Evolutionary conservation across 164 flowering plant species (phyloP).

Genomic region (Chimonanthus praecox): DNA sequence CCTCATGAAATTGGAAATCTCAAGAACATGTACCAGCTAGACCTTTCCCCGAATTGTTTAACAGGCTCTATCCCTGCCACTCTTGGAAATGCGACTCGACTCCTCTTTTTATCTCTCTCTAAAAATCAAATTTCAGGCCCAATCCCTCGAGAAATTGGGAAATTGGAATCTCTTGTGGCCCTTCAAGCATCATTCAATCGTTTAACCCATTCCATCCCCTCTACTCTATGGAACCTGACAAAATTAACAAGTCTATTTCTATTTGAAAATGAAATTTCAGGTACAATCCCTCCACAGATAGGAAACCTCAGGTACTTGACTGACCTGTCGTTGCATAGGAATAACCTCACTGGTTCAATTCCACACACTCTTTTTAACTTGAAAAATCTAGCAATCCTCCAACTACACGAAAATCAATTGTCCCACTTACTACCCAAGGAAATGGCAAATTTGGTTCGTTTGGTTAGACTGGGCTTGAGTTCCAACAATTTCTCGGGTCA

Average conservation of each 20-base stretch:
- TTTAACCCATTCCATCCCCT: slow-evolving; percentile 52
- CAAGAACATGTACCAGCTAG: too few relatives aligned
- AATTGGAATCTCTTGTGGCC: slow-evolving; percentile 15
- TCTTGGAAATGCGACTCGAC: not conserved
- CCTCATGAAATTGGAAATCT: too few relatives aligned
- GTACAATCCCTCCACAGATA: not conserved
- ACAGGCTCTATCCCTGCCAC: too few relatives aligned
- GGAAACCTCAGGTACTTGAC: too few relatives aligned
- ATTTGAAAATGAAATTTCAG: not conserved
- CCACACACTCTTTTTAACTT: too few relatives aligned
- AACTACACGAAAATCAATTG: too few relatives aligned
- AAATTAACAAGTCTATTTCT: slow-evolving; percentile 13
- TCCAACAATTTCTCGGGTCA: not conserved
- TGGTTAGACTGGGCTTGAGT: not conserved
- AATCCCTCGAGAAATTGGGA: slow-evolving; percentile 24
- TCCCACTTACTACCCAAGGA: slow-evolving; percentile 26
- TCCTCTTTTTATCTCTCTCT: not conserved
- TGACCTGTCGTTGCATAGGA: too few relatives aligned
- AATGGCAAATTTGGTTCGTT: slow-evolving; percentile 21
- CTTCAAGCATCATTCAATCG: slow-evolving; percentile 26
- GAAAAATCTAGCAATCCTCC: too few relatives aligned
- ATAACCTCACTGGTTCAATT: too few relatives aligned
- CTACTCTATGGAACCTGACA: slow-evolving; percentile 27
- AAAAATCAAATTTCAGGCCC: not conserved
- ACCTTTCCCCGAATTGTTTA: too few relatives aligned